Evolutionary conservation across 495 filamentous ascomycete species (phyloP), one percentile per base, ranked within the genome.

Genomic region (Aspergillus ostianus): DNA sequence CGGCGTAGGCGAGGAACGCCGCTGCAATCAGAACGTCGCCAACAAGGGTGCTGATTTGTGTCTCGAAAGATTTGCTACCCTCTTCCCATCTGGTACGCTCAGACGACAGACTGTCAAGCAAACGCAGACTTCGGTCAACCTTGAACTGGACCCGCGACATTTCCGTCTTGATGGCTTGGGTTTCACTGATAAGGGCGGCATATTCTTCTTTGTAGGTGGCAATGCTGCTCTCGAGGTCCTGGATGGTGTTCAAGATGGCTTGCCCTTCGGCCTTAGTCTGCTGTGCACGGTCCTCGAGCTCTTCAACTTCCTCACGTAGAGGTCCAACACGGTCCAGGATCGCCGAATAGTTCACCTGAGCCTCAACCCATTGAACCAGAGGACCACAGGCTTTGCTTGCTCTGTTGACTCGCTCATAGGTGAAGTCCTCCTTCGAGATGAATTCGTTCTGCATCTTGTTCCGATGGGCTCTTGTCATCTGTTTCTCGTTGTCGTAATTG

Each of bases 141-240:
- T 99, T 99, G 80, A 90, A 96, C 69, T 99, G 89, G 9, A 99
- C 95, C 7, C 90, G 83, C 51, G 86, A 83, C 94, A 99, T 98
- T 75, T 99, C 94, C 1, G 88, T 79, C 77, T 97, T 97, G 84
- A 99, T 97, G 12, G 91, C 89, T 69, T 98, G 91, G 0, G 95
- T 98, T 77, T 99, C 90, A 69, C 91, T 96, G 70, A 99, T 97
- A 57, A 99, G 84, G 15, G 90, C 85, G 47, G 94, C 94, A 66
- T 99, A 99, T 76, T 99, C 95, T 6, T 84, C 85, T 81, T 97
- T 98, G 85, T 98, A 98, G n/a, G 83, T 90, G 21, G 87, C 89
- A 70, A 99, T 98, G 71, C 93, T 97, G 63, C 83, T 79, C 67
- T 99, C 94, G 4, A 99, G 82, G 29, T 81, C 82, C 21, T 81